These are phyloP conservation scores for Ophiostoma novo-ulmi DNA, from an alignment of 2,329 filamentous ascomycete species.

Conservation along the genomic window DNA sequence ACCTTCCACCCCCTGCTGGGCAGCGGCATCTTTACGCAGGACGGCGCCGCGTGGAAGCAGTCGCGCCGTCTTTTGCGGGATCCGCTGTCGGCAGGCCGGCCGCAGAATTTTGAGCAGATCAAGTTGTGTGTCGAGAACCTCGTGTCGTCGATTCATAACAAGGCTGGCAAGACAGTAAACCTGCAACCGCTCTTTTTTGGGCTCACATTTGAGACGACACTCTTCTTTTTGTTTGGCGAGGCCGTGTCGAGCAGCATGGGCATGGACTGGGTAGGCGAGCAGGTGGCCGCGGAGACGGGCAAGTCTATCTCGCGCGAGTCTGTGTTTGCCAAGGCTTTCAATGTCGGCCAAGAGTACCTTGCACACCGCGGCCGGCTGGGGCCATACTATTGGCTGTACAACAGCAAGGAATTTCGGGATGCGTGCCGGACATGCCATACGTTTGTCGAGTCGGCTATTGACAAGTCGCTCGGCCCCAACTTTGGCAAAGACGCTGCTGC, in stretches of 20 bases:
- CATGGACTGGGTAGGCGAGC: neutral
- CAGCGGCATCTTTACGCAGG: slow-evolving; percentile 22
- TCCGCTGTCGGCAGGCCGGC: neutral
- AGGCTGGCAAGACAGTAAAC: slow-evolving; percentile 10
- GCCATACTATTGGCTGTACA: slow-evolving; percentile 16
- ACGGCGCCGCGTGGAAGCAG: slow-evolving; percentile 17
- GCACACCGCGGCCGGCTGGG: slow-evolving; percentile 13
- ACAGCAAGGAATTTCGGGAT: slow-evolving; percentile 3
- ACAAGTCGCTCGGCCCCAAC: neutral
- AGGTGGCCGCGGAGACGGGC: neutral
- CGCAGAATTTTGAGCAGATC: slow-evolving; percentile 20
- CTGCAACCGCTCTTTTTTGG: slow-evolving; percentile 19
- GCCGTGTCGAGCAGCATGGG: slow-evolving; percentile 6
- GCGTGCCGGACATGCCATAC: neutral
- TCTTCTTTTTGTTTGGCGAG: slow-evolving; percentile 12
- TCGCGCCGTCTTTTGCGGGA: slow-evolving; percentile 20
- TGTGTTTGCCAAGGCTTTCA: slow-evolving; percentile 5
- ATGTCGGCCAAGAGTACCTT: slow-evolving; percentile 4
- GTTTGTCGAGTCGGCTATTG: slow-evolving; percentile 9
- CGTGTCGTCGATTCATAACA: neutral
- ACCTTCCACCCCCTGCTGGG: slow-evolving; percentile 24
- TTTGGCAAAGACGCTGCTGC: neutral
- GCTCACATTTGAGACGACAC: slow-evolving; percentile 19
- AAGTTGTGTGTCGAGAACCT: slow-evolving; percentile 6
- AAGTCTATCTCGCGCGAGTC: neutral